These are phyloP conservation scores for Knufia petricola DNA, from an alignment of 2,329 filamentous ascomycete genomes.

Conservation along the genomic window DNA sequence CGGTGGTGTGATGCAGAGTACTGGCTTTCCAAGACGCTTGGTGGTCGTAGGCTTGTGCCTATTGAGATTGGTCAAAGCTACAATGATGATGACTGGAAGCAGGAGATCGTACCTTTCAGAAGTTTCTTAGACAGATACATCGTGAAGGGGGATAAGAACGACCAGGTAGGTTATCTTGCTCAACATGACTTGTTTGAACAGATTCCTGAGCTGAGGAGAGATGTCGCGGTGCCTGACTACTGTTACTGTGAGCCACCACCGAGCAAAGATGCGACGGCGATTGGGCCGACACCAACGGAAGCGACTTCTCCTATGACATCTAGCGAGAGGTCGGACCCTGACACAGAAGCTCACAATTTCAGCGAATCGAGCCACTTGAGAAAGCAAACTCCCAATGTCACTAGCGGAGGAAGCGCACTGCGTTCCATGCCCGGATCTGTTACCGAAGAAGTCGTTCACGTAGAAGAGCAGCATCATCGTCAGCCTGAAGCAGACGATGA, in stretches of 20 bases:
- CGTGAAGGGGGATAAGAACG: conserved; percentile 25
- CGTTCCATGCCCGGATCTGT: no score
- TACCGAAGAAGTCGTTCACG: no score
- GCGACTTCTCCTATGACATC: no score
- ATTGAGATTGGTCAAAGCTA: conserved; percentile 82
- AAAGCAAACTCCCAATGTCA: no score
- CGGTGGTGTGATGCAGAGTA: conserved; percentile 69
- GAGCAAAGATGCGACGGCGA: conserved; percentile 35
- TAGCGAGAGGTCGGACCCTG: no score
- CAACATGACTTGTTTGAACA: conserved; percentile 83
- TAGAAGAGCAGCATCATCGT: conserved; percentile 14
- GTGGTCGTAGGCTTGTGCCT: conserved; percentile 69
- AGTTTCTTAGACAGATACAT: conserved; percentile 61
- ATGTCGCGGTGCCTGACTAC: conserved; percentile 74
- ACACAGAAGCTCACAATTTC: no score
- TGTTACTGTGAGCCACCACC: conserved; percentile 63
- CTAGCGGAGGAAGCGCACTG: no score
- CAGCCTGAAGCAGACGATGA: conserved; percentile 9
- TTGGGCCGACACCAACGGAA: no score
- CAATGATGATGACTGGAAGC: conserved; percentile 74
- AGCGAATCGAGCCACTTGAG: no score
- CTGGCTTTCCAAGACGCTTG: conserved; percentile 63
- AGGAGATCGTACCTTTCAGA: conserved; percentile 65
- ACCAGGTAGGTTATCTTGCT: conserved; percentile 66
- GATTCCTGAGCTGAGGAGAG: conserved; percentile 63